Base-by-base conservation (phyloP, 2,329 filamentous ascomycete genomes). In the Lithohypha guttulata region DNA sequence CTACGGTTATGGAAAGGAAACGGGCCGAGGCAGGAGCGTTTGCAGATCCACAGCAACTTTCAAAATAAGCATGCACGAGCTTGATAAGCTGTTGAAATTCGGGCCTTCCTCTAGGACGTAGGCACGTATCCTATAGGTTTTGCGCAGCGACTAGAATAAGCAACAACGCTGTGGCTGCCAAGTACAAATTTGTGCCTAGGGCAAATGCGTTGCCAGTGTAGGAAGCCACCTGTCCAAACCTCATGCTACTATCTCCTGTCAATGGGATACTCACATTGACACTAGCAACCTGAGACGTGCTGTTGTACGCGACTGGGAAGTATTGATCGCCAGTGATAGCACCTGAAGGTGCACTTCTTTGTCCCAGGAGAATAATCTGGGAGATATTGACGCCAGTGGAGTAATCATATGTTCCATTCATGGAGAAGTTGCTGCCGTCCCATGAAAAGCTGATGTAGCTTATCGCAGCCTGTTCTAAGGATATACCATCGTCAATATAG, bases 401-500 rank as follows among this genome's bases (percentile, higher is more conserved):
- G 41, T 73, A 79, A 1, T 59, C 70, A 52, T 79, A 81, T 2
- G 51, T 56, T 1, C 77, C 78, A 2, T 58, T 61, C 23, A 69
- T 59, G 0, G 49, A 59, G 17, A 82, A 65, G 41, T 61, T 59
- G 22, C 71, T 70, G 2, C 66, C 55, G 31, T 66, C 37, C 53
- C 75, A 87, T 6, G 55, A 50, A 49, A 87, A 82, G 10, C 62
- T 57, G 37, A 86, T 66, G 40, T 73, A 62, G 5, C 69, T 74
- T n/a, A 67, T 73, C 1, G 51, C 56, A 2, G 60, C 45, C 57
- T 82, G 81, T 42, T 72, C 62, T 34, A 87, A 51, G 18, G 71
- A 77, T 42, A 77, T 75, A 6, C 84, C 84, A 44, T 93, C 84
- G 49, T 91, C 84, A 4, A 91, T 61, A 55, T 87, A 91, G 41